Evolutionary conservation across 1,139 yeast genomes (phyloP), one percentile per base, ranked within the genome.

Genomic region (Pichia sp.): DNA sequence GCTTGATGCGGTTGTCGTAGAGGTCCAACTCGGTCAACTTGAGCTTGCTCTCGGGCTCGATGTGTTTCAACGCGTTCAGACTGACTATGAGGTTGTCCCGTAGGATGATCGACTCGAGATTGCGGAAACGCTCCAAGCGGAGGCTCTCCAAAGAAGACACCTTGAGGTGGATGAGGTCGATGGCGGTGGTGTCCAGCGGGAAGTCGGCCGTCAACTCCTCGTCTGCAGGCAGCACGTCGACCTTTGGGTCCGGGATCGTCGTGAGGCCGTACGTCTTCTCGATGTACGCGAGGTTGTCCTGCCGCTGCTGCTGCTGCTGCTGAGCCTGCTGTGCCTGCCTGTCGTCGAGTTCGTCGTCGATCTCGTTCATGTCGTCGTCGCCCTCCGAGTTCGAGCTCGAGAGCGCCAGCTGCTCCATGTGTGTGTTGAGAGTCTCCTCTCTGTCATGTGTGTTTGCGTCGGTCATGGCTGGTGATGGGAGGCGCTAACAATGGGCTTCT

Each of bases 1-100:
- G 97, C 57, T 85, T 82, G 60, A 95, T 86, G 60, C 96, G 74
- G 70, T 95, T 95, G 69, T 95, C 99, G 66, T 95, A 95, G 37
- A 91, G 74, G 66, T 93, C 99, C 58, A 95, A 72, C 59, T 90
- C 96, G 59, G 81, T 87, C 60, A 93, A 62, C 0, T 74, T 74
- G 1, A 75, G 80, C 26, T 79, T 76, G 37, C 47, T 21, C 5
- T 41, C 19, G 19, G 63, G 67, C 1, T 76, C 74, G 21, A 91
- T 66, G 2, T 75, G 79, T 56, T 84, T 88, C 13, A 90, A 74
- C 13, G 83, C 95, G 46, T 83, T 79, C 47, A 91, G 76, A 19
- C 87, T 80, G 34, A 87, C 83, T 44, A 95, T 73, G 56, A 89
- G 72, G 67, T 95, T 95, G 65, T 91, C 96, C 62, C 99, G 80